These are phyloP conservation scores for Albizia julibrissin DNA, from an alignment of 306 rosid genomes.

Conservation along the genomic window DNA sequence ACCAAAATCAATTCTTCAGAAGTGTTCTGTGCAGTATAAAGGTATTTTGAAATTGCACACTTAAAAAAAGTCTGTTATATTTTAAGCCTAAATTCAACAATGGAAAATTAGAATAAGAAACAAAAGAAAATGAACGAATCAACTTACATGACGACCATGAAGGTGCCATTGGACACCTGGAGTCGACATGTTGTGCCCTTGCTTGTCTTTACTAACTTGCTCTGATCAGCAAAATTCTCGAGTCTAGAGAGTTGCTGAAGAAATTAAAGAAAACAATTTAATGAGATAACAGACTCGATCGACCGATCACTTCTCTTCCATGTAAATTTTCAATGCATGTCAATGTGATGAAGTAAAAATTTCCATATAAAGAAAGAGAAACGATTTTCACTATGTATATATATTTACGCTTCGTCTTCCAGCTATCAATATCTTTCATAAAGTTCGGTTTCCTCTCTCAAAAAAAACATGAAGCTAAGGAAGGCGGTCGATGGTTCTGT, in stretches of 20 bases:
- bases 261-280: conserved; percentile 23
- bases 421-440: conserved; percentile 5
- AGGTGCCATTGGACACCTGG: conserved; percentile 61
- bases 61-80: neutral
- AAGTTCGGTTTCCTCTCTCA: conserved; percentile 26
- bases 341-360: neutral
- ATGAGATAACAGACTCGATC: conserved; percentile 1
- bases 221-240: conserved; percentile 22
- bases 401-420: neutral
- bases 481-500: neutral
- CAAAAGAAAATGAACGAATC: neutral
- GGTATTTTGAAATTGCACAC: neutral
- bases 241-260: conserved; percentile 11
- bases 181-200: conserved; percentile 53
- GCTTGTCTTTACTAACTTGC: conserved; percentile 24
- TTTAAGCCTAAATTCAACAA: conserved; percentile 7
- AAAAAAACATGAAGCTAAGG: conserved; percentile 14
- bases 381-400: neutral
- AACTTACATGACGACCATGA: conserved; percentile 67
- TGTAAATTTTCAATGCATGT: neutral
- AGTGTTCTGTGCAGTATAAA: neutral
- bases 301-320: neutral
- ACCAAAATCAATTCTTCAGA: neutral
- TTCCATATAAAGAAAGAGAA: neutral
- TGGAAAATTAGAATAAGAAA: neutral